These are phyloP conservation scores for Heliamphora pulchella DNA, from an alignment of 179 eudicot species.

Conservation along the genomic window DNA sequence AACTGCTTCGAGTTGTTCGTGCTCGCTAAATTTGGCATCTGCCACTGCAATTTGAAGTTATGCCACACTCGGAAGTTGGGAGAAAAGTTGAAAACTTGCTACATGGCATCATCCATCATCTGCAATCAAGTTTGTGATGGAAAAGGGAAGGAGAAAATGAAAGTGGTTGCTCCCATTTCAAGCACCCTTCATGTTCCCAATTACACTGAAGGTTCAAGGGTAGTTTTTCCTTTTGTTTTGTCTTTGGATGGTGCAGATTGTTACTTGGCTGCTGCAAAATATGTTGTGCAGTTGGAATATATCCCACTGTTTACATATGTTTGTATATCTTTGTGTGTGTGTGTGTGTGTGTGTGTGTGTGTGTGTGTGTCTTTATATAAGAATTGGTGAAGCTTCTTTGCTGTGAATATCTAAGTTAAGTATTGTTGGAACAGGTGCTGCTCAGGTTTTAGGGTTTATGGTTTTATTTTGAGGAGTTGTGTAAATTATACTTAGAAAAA, in stretches of 20 bases:
- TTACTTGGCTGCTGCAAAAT: background rate
- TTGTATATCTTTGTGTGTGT: too few species aligned
- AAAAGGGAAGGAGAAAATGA: slow-evolving; percentile 7
- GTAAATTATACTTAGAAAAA: too few species aligned
- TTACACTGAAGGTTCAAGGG: background rate
- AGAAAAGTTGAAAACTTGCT: background rate
- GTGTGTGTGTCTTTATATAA: too few species aligned
- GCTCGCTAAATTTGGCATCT: slow-evolving; percentile 16
- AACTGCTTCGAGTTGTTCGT: slow-evolving; percentile 34
- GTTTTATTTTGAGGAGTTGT: too few species aligned
- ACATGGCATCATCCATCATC: background rate
- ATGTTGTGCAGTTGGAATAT: background rate
- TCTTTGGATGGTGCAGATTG: background rate
- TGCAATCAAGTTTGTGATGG: background rate
- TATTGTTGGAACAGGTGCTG: too few species aligned
- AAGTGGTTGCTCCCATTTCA: slow-evolving; percentile 15
- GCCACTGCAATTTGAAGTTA: background rate
- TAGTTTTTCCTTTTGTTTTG: background rate
- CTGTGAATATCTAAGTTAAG: too few species aligned
- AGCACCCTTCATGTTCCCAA: slow-evolving; percentile 22
- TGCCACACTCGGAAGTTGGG: background rate
- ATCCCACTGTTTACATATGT: background rate
- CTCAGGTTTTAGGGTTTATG: too few species aligned
- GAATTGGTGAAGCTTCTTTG: too few species aligned
- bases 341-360: too few species aligned